Evolutionary conservation across 2,329 filamentous ascomycete species (phyloP).

Genomic region (Incumbomyces delicatus): DNA sequence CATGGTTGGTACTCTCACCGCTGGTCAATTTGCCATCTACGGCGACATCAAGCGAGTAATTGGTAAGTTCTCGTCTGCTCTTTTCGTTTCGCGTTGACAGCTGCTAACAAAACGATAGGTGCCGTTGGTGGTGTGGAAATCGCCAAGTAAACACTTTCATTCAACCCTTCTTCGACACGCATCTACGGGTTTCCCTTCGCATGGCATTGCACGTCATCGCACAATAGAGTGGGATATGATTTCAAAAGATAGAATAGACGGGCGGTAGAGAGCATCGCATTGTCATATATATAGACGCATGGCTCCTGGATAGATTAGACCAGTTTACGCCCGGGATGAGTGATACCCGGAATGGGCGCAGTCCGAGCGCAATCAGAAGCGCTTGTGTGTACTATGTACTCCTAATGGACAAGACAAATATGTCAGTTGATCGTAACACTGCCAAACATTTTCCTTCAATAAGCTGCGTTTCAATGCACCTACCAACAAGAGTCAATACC

Average conservation of each 20-base stretch:
- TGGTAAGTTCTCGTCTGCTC: constrained; percentile 10
- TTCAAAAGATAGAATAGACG: neutral
- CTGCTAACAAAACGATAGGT: constrained; percentile 53
- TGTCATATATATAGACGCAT: neutral
- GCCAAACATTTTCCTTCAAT: too few species aligned
- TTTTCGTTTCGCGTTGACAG: constrained; percentile 27
- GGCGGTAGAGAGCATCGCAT: neutral
- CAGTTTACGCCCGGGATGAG: neutral
- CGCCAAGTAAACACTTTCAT: constrained; percentile 30
- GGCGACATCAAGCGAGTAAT: constrained; percentile 43
- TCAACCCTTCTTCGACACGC: neutral
- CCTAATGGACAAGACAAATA: too few species aligned
- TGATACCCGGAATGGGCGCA: neutral
- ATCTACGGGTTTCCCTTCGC: constrained; percentile 2
- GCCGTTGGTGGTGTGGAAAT: constrained; percentile 72
- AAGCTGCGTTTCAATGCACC: too few species aligned
- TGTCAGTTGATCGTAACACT: too few species aligned
- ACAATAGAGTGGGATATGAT: neutral
- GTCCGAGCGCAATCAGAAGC: neutral
- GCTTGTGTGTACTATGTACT: too few species aligned
- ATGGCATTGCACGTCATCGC: neutral
- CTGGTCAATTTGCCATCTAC: constrained; percentile 83
- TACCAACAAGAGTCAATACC: too few species aligned
- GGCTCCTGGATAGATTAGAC: neutral
- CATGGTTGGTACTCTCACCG: constrained; percentile 66